Evolutionary conservation across 1,284 basidiomycete genomes (phyloP), one percentile per base, ranked within the genome.

Genomic region (Flammula alnicola): DNA sequence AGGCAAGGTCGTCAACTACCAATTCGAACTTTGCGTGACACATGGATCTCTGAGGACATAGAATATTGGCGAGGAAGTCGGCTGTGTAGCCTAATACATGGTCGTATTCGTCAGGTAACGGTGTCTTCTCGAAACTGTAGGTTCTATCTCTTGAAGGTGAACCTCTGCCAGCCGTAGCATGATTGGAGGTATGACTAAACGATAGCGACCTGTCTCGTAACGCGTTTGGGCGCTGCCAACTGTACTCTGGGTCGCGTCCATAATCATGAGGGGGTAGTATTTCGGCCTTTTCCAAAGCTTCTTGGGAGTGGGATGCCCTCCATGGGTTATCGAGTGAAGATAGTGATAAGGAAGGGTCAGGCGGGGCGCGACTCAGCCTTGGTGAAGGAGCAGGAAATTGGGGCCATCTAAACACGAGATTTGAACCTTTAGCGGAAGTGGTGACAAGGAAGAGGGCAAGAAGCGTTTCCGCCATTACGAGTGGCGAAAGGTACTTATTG

Each of bases 21-120:
- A 99, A 80, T 67, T 97, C 95, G 64, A 98, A 98, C 63, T 93
- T 93, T 65, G 94, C 92, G 68, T 98, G 93, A 63, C 94, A 97
- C 65, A 95, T 83, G 12, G 86, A 79, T 23, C 75, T 73, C 36
- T 86, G 82, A 0, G 95, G 94, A 52, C 88, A 90, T 5, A 98
- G 77, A 53, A 97, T 76, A 44, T 81, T 82, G 19, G 92, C 91
- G 25, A 98, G 78, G 60, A 94, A 90, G 53, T 89, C 86, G 10
- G 88, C 74, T 6, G 87, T 82, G 68, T 93, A 97, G 4, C 89
- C 91, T 27, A 98, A 80, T 14, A 91, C 73, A 39, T 75, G 75
- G 51, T 87, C 84, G 61, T 88, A 90, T 47, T 83, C 81, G 32
- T 77, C 71, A 22, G 61, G 59, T 20, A 58, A 47, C 20, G 68